Base-by-base conservation (phyloP, 306 rosid species). In the Alnus rubra region DNA sequence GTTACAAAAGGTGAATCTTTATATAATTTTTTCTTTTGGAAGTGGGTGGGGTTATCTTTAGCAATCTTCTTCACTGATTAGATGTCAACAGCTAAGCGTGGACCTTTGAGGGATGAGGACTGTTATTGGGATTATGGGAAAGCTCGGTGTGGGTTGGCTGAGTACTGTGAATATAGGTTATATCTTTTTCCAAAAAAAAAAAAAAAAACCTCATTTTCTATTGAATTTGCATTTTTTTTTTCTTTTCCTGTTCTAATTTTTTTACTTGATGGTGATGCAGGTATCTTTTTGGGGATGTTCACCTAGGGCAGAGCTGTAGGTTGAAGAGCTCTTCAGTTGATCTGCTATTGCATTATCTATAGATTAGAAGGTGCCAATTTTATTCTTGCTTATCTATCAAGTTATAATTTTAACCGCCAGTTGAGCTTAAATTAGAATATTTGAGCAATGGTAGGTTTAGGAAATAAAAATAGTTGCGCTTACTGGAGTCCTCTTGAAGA, bases 41-140 rank as follows among this genome's bases (percentile, higher is more conserved):
- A 39, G 54, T 33, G 50, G 10, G 18, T 69, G 72, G 14, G 76
- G 77, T 85, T 58, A 80, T 80, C 71, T 75, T 71, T 76, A 71
- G 83, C 84, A 67, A 79, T 70, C 10, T 62, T 70, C 13, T 62
- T 39, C 56, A 30, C 80, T 82, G 58, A 85, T 54, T 28, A 68
- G 74, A 45, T 37, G 74, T 76, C 59, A 62, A 87, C 93, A 95
- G 99, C 88, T 88, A 95, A 91, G 87, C 98, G 99, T 2, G 99
- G 99, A 69, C 99, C 99, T 78, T 71, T 95, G 83, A 93, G 99
- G 84, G 81, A 93, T 30, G 99, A 91, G 11, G 97, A 95, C 82
- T 95, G 99, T 88, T 95, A 90, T 77, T 95, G 99, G 99, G 99
- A 95, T 90, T 95, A 95, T 82, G 99, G 96, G 63, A 95, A 93